These are phyloP conservation scores for Papiliotrema terrestris DNA, from an alignment of 1,284 basidiomycete genomes.

Conservation along the genomic window DNA sequence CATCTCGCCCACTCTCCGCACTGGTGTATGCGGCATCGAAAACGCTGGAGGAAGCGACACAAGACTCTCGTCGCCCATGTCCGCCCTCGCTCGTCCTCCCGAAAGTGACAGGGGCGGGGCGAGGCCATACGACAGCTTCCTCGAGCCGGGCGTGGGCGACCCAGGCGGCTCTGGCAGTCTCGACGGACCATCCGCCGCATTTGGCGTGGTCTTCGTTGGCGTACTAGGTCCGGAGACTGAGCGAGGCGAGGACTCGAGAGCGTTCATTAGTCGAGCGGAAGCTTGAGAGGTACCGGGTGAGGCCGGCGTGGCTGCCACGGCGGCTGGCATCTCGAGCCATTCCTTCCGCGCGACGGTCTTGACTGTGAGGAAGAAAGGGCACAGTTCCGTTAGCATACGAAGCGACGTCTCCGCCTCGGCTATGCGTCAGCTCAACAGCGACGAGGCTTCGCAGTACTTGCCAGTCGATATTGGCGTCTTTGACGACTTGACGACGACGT, in stretches of 20 bases:
- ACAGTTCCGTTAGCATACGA: slow-evolving; percentile 43
- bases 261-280: not conserved
- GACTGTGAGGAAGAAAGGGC: slow-evolving; percentile 46
- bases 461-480: slow-evolving; percentile 48
- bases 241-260: not conserved
- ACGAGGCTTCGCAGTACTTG: slow-evolving; percentile 15
- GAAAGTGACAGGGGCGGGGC: not conserved
- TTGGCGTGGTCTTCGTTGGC: not conserved
- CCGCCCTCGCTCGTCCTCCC: not conserved
- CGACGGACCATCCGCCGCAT: not conserved
- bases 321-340: slow-evolving; percentile 48
- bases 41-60: not conserved
- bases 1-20: not conserved
- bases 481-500: slow-evolving; percentile 48
- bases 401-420: slow-evolving; percentile 49
- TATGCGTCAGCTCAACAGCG: slow-evolving; percentile 6
- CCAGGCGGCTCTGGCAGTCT: not conserved
- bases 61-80: not conserved
- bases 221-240: not conserved
- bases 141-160: slow-evolving; percentile 2
- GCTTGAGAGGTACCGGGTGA: slow-evolving; percentile 6
- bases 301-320: slow-evolving; percentile 12
- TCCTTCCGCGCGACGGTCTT: slow-evolving; percentile 40
- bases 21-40: not conserved
- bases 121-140: not conserved